These are phyloP conservation scores for Trichoderma sp. DNA, from an alignment of 2,329 filamentous ascomycete species.

Conservation along the genomic window DNA sequence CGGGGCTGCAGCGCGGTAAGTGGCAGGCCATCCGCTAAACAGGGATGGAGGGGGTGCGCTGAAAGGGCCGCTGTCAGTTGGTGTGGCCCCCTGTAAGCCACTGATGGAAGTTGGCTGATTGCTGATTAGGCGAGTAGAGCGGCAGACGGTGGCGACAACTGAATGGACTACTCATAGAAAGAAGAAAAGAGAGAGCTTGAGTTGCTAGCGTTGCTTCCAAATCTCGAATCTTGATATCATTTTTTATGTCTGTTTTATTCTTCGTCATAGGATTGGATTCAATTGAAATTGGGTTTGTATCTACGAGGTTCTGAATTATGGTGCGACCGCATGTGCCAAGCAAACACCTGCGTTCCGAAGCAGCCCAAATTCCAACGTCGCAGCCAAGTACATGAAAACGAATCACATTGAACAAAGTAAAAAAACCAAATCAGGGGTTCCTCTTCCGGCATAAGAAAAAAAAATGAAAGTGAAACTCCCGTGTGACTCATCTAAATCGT, in stretches of 20 bases:
- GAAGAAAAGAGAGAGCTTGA: neutral
- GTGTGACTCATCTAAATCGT: slow-evolving; percentile 34
- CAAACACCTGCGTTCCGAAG: neutral
- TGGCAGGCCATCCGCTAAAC: slow-evolving; percentile 25
- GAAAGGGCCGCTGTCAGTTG: neutral
- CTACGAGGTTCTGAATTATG: neutral
- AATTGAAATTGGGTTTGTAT: neutral
- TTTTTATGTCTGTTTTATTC: neutral
- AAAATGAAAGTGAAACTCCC: slow-evolving; percentile 30
- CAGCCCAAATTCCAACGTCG: slow-evolving; percentile 8
- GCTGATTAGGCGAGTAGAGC: neutral
- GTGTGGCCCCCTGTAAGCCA: slow-evolving; percentile 29
- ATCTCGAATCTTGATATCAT: neutral
- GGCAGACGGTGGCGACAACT: neutral
- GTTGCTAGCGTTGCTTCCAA: neutral
- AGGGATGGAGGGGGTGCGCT: slow-evolving; percentile 20
- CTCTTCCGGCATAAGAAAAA: slow-evolving; percentile 17
- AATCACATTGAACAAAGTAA: neutral
- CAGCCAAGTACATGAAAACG: neutral
- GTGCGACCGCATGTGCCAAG: neutral
- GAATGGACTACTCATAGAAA: neutral
- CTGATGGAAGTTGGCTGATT: neutral
- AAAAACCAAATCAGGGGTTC: slow-evolving; percentile 28
- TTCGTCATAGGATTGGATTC: neutral
- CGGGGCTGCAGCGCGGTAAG: slow-evolving; percentile 24